phyloP scores from a whole-genome alignment of 1,284 basidiomycete genomes.

The Fistulina hepatica region DNA sequence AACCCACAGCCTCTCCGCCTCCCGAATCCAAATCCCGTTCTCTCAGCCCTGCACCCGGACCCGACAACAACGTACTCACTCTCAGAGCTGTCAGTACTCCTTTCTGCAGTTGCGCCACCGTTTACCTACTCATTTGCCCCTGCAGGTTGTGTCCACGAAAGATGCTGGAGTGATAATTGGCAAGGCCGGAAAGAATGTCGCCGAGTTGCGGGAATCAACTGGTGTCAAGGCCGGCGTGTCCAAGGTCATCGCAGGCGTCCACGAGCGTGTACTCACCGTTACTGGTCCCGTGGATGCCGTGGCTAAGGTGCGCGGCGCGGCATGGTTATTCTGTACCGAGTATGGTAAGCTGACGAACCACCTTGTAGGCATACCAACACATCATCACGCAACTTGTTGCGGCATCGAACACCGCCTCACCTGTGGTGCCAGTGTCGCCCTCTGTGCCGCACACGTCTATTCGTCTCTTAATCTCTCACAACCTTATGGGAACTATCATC shows the following conservation, averaged over 20 bases:
- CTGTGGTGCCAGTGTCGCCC: constrained; percentile 46
- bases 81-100: constrained; percentile 86
- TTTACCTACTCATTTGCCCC: no score
- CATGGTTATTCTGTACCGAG: constrained; percentile 7
- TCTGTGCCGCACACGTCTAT: constrained; percentile 78
- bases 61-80: constrained; percentile 62
- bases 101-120: no score
- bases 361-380: constrained; percentile 81
- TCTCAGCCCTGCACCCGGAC: constrained; percentile 27
- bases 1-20: constrained; percentile 38
- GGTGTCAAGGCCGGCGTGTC: constrained; percentile 97
- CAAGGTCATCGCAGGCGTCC: constrained; percentile 95
- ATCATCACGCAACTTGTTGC: constrained; percentile 88
- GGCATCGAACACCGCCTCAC: constrained; percentile 58
- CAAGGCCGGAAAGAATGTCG: constrained; percentile 94
- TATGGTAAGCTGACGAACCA: not conserved
- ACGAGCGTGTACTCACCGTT: constrained; percentile 94
- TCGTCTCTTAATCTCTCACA: constrained; percentile 94
- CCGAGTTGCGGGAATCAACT: constrained; percentile 88
- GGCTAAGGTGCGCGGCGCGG: constrained; percentile 73
- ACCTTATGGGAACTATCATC: constrained; percentile 99
- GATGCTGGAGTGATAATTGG: constrained; percentile 97
- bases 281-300: constrained; percentile 86
- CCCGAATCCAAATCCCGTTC: constrained; percentile 65
- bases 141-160: constrained; percentile 93